phyloP scores from a whole-genome alignment of 2,329 filamentous ascomycete species.

The Lasiodiplodia citricola region DNA sequence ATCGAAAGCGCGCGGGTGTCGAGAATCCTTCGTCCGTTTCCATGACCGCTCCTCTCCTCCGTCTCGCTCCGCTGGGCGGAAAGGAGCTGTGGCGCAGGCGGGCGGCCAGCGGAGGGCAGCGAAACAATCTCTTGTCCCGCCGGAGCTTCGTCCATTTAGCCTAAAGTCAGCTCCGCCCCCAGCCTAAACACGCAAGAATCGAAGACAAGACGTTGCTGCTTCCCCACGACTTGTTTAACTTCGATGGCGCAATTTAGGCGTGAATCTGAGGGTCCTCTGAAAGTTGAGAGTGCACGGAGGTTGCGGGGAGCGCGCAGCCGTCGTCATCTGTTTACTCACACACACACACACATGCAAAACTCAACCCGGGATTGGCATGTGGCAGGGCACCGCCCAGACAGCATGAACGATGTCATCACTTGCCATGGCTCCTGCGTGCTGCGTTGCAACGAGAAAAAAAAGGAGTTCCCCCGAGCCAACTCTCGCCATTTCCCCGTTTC shows the following conservation, averaged over 20 bases:
- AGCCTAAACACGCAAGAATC: not conserved
- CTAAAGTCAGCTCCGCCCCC: constrained; percentile 2
- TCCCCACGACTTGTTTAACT: not conserved
- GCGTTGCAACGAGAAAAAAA: not conserved
- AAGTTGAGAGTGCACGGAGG: not conserved
- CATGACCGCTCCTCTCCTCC: not conserved
- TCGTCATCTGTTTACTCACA: too few species aligned
- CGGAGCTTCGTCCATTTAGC: not conserved
- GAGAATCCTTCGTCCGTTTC: not conserved
- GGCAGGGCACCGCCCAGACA: not conserved
- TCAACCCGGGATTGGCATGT: too few species aligned
- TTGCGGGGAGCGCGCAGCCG: too few species aligned
- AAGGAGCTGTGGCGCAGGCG: constrained; percentile 6
- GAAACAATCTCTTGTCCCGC: constrained; percentile 7
- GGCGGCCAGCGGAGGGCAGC: not conserved
- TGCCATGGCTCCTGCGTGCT: not conserved
- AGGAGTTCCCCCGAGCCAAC: not conserved
- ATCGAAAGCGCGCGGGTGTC: not conserved
- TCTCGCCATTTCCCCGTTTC: constrained; percentile 11
- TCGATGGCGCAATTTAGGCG: constrained; percentile 7
- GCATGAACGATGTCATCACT: not conserved
- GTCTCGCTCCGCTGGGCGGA: not conserved
- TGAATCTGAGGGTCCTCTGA: not conserved
- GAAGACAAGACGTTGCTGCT: not conserved
- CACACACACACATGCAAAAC: too few species aligned